Conservation (phyloP, 139 green algal species). For the Tetratostichococcus sp. region DNA sequence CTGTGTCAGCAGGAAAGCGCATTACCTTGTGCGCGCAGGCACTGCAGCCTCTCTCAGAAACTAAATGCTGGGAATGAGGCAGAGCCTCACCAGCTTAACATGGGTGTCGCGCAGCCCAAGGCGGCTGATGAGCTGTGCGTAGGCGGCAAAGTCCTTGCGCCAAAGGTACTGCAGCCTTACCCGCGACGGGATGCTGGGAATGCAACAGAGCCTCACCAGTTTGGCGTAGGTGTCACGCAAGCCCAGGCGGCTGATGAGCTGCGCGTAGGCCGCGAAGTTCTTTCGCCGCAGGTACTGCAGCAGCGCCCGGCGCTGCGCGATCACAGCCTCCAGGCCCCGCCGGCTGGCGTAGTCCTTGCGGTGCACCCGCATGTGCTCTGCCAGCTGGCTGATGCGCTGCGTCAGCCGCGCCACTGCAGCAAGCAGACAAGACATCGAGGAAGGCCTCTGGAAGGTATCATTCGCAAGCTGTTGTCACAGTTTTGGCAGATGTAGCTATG, state of each 20-base stretch:
- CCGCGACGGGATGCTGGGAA: neutral
- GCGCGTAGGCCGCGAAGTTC: constrained; percentile 52
- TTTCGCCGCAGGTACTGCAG: constrained; percentile 53
- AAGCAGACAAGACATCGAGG: no score
- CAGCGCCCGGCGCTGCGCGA: constrained; percentile 44
- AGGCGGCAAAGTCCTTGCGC: neutral
- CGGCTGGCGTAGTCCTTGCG: constrained; percentile 40
- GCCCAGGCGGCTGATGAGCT: constrained; percentile 31
- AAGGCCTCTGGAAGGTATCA: no score
- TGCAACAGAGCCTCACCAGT: constrained; percentile 20
- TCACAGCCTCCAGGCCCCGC: constrained; percentile 41
- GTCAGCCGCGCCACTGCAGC: constrained; percentile 41
- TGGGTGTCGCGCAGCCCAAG: constrained; percentile 56
- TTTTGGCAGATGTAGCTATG: neutral
- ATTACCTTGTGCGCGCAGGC: no score
- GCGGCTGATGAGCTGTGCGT: constrained; percentile 17
- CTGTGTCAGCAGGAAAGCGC: no score
- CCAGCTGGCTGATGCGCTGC: constrained; percentile 34
- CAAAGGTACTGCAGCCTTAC: neutral
- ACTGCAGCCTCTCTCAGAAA: no score
- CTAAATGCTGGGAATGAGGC: no score
- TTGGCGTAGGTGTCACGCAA: constrained; percentile 53
- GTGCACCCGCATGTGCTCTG: constrained; percentile 40
- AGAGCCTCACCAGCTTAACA: constrained; percentile 24
- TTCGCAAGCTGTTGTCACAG: no score